Conservation (phyloP, 306 rosid species). For the Urtica urens region DNA sequence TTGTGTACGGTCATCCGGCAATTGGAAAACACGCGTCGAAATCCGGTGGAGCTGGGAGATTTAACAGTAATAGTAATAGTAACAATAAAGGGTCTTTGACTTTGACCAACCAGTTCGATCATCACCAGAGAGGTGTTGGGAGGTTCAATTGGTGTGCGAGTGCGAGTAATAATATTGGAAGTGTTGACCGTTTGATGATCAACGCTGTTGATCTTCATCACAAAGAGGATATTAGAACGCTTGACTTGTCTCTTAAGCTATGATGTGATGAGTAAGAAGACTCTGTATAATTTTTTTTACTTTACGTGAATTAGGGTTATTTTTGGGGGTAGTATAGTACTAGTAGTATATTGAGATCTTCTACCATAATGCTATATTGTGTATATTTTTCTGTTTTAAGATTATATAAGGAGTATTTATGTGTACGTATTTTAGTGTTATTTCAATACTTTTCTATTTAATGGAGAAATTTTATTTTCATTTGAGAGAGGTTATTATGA, state of each 20-base stretch:
- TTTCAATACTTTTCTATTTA: too few species aligned
- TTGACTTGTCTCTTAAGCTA: slow-evolving; percentile 63
- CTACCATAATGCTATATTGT: slow-evolving; percentile 1
- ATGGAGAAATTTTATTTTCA: too few species aligned
- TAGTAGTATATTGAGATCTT: too few species aligned
- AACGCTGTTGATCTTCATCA: slow-evolving; percentile 11
- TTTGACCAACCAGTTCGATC: background rate
- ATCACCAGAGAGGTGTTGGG: slow-evolving; percentile 12
- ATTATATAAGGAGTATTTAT: background rate
- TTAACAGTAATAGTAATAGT: slow-evolving; percentile 14
- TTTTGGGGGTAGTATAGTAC: too few species aligned
- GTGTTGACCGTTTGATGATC: background rate
- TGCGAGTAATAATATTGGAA: background rate
- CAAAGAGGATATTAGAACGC: slow-evolving; percentile 41
- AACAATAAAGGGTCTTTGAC: slow-evolving; percentile 13
- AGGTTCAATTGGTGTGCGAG: slow-evolving; percentile 22
- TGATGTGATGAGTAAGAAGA: slow-evolving; percentile 7
- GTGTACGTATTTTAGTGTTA: too few species aligned
- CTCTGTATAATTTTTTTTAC: too few species aligned
- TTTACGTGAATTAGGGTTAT: too few species aligned
- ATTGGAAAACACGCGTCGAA: slow-evolving; percentile 29
- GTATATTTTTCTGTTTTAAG: slow-evolving; percentile 8
- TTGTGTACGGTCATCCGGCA: slow-evolving; percentile 28
- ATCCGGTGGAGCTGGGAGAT: slow-evolving; percentile 22
- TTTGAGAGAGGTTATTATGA: too few species aligned